Base-by-base conservation (phyloP, 768 basidiomycete species). In the Lyophyllum shimeji region DNA sequence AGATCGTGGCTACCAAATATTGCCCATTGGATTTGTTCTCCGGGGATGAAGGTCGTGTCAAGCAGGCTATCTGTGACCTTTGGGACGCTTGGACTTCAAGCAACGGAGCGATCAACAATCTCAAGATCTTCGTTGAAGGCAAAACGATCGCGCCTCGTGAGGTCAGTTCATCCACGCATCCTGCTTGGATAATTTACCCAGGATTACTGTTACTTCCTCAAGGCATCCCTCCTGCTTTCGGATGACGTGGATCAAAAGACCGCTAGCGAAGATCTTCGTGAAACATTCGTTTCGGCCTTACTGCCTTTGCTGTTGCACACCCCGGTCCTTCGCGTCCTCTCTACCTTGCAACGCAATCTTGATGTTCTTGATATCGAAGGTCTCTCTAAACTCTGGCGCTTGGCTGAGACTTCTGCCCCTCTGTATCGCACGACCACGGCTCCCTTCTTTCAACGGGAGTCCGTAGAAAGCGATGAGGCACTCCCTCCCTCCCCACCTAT, bases 11-110 rank as follows among this genome's bases (percentile, higher is more conserved):
- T 17, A 71, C 67, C 24, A 73, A 73, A 6, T 99, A 93, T 69
- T 95, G 94, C 68, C 95, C 96, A 3, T 74, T 99, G 53, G 96
- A 99, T 71, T 76, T 99, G 20, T 98, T 85, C 69, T 95, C 95
- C 15, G 76, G 77, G 1, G 80, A 92, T 21, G 70, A 78, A 47
- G 50, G 33, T n/a, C 83, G 95, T 8, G 68, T 92, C 27, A 65
- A 58, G n/a, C 76, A 72, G 12, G 94, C 93, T 2, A 65, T 98
- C n/a, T 67, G 74, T 47, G 73, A 71, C 29, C 78, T 98, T 25
- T 93, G 89, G 88, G 72, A 82, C 34, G 76, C 77, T 1, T 98
- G 96, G 95, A 57, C 73, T 27, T 68, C 68, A 15, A 87, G 82
- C 53, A 69, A 82, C 20, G 92, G 89, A 17, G 67, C 76, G 21